Conservation (phyloP, 2,329 filamentous ascomycete species). For the Diaporthe sp. region DNA sequence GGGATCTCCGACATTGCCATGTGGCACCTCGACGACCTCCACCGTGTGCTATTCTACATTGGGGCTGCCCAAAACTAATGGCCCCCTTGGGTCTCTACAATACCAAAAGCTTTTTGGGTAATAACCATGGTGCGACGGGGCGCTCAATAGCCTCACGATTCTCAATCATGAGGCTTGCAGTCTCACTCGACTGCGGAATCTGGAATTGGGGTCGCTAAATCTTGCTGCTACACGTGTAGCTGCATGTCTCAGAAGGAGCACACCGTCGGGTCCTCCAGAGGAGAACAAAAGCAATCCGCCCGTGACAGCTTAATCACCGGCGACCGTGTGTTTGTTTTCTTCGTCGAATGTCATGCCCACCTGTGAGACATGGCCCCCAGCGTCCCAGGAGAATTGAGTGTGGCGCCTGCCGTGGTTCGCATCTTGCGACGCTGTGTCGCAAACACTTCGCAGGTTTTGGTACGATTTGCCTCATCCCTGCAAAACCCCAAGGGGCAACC, state of each 20-base stretch:
- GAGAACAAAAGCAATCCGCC: conserved; percentile 21
- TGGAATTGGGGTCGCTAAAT: conserved; percentile 34
- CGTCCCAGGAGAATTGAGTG: conserved; percentile 33
- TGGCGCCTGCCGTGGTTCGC: conserved; percentile 35
- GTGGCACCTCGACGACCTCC: conserved; percentile 4
- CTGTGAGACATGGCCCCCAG: conserved; percentile 32
- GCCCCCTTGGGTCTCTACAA: not conserved
- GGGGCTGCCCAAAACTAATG: conserved; percentile 15
- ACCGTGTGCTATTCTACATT: conserved; percentile 11
- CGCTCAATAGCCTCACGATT: conserved; percentile 29
- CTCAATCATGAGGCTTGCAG: conserved; percentile 25
- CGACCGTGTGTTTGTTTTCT: conserved; percentile 7
- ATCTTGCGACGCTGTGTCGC: conserved; percentile 26
- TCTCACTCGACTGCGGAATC: conserved; percentile 36
- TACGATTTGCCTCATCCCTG: conserved; percentile 5
- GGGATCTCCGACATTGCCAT: not conserved
- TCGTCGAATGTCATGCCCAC: conserved; percentile 14
- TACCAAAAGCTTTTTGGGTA: not conserved
- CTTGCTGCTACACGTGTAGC: conserved; percentile 39
- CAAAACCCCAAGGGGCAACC: not conserved
- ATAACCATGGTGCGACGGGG: conserved; percentile 1
- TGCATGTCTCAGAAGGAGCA: conserved; percentile 38
- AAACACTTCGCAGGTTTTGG: conserved; percentile 19
- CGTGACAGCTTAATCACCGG: conserved; percentile 22
- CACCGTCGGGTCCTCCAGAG: conserved; percentile 33